A percentile compares a stretch with the other conserved stretches of the same genome.
Evolutionary conservation across 192 early-diverging fungal species (phyloP).

Genomic region (Coemansia asiatica): DNA sequence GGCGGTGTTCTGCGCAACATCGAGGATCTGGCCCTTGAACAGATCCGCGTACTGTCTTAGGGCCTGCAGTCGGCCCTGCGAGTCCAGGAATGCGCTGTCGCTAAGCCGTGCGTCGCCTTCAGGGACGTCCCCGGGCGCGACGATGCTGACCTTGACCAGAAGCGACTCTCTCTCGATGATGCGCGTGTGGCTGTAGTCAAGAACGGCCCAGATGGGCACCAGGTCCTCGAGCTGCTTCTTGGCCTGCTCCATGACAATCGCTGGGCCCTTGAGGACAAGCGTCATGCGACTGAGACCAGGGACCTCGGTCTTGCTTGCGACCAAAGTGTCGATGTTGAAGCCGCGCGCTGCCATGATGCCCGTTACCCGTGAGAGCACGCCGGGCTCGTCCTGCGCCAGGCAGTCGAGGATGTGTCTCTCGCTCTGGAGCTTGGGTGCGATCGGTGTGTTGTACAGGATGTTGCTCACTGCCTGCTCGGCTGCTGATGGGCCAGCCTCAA

Average conservation of each 20-base stretch:
- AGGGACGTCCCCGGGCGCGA: slow-evolving; percentile 50
- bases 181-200: slow-evolving; percentile 89
- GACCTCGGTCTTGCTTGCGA: slow-evolving; percentile 95
- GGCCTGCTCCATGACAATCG: slow-evolving; percentile 85
- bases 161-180: slow-evolving; percentile 92
- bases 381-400: slow-evolving; percentile 90
- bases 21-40: slow-evolving; percentile 86
- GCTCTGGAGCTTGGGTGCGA: slow-evolving; percentile 61
- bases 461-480: slow-evolving; percentile 95
- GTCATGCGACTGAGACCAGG: slow-evolving; percentile 92
- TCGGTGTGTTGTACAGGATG: slow-evolving; percentile 96
- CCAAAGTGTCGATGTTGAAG: slow-evolving; percentile 97
- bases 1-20: slow-evolving; percentile 78
- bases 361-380: slow-evolving; percentile 75
- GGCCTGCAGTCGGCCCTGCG: slow-evolving; percentile 70
- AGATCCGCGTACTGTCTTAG: slow-evolving; percentile 79
- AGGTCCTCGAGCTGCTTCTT: slow-evolving; percentile 92
- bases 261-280: slow-evolving; percentile 87
- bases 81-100: slow-evolving; percentile 54
- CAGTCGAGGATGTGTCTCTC: slow-evolving; percentile 88
- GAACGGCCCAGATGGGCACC: slow-evolving; percentile 96
- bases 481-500: slow-evolving; percentile 58
- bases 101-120: slow-evolving; percentile 17
- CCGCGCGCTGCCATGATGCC: slow-evolving; percentile 92
- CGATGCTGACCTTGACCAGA: slow-evolving; percentile 88